Percentiles rank a stretch among this genome's conserved stretches.
Conservation (phyloP, 768 basidiomycete genomes). For the Leccinum obscurum region DNA sequence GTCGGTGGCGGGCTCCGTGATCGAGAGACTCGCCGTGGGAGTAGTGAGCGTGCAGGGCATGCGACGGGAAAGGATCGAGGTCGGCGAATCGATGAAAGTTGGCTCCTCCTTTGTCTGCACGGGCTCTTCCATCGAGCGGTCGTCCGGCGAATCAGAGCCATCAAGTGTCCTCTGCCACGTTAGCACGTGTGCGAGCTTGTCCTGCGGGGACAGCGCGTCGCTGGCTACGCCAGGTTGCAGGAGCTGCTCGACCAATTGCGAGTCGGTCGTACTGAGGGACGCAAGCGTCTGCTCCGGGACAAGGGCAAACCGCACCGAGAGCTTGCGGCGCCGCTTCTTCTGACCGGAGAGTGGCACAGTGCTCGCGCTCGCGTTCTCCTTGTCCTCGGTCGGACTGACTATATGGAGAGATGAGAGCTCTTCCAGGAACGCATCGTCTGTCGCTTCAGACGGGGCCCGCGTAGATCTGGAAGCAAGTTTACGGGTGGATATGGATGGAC, state of each 20-base stretch:
- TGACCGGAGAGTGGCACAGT: slow-evolving; percentile 3
- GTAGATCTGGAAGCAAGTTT: slow-evolving; percentile 3
- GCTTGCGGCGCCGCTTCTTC: slow-evolving; percentile 21
- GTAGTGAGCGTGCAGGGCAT: slow-evolving; percentile 62
- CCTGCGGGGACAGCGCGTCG: slow-evolving; percentile 24
- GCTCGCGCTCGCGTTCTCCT: background rate
- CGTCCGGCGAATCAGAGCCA: slow-evolving; percentile 32
- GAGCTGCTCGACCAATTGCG: slow-evolving; percentile 47
- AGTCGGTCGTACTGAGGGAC: slow-evolving; percentile 50
- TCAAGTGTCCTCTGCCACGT: slow-evolving; percentile 36
- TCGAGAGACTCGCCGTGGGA: slow-evolving; percentile 41
- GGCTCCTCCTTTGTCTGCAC: slow-evolving; percentile 9
- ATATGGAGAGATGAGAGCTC: slow-evolving; percentile 52
- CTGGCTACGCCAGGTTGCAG: slow-evolving; percentile 44
- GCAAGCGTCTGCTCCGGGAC: slow-evolving; percentile 43
- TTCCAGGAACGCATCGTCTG: slow-evolving; percentile 35
- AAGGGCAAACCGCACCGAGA: slow-evolving; percentile 33
- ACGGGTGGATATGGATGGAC: background rate
- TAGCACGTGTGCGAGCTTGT: slow-evolving; percentile 30
- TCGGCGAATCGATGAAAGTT: background rate
- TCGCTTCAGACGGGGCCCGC: background rate
- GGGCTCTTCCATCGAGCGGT: slow-evolving; percentile 32
- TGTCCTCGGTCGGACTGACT: slow-evolving; percentile 24
- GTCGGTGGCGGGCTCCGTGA: slow-evolving; percentile 34
- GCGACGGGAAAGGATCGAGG: slow-evolving; percentile 29